phyloP scores from a whole-genome alignment of 2,329 filamentous ascomycete species.

The Moelleriella libera region DNA sequence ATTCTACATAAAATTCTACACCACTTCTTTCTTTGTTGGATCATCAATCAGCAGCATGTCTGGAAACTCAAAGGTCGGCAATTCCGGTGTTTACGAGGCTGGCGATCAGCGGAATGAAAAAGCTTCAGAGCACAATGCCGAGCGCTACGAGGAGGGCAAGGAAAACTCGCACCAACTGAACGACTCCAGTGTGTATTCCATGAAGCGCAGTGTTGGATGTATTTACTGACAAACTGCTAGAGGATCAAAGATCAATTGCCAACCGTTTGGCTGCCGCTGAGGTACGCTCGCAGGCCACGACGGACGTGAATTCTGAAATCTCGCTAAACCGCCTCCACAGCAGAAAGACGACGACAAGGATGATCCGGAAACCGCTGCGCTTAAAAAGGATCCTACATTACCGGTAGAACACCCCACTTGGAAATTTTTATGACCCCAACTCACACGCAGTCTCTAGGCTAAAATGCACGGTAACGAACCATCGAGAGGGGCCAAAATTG shows the following conservation, averaged over 20 bases:
- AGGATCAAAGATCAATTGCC: conserved; percentile 58
- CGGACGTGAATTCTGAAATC: background rate
- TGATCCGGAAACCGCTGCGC: conserved; percentile 22
- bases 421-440: too few species aligned
- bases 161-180: conserved; percentile 51
- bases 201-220: background rate
- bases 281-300: conserved; percentile 18
- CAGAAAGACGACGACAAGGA: conserved; percentile 29
- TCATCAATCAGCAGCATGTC: conserved; percentile 12
- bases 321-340: conserved; percentile 6
- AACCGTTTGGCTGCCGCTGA: conserved; percentile 55
- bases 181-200: conserved; percentile 50
- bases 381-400: conserved; percentile 46
- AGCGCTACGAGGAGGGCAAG: conserved; percentile 59
- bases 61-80: conserved; percentile 51
- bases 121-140: conserved; percentile 31
- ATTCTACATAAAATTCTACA: background rate
- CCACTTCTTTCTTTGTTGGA: background rate
- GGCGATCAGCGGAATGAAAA: conserved; percentile 60
- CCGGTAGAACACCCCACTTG: conserved; percentile 26
- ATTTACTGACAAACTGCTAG: conserved; percentile 17
- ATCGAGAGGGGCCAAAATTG: conserved; percentile 56
- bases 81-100: conserved; percentile 52
- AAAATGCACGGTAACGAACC: conserved; percentile 59
- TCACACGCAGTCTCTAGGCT: conserved; percentile 27